Percentiles rank a stretch among this genome's conserved stretches.
phyloP scores from a whole-genome alignment of 1,284 basidiomycete genomes.

The Naganishia cerealis region DNA sequence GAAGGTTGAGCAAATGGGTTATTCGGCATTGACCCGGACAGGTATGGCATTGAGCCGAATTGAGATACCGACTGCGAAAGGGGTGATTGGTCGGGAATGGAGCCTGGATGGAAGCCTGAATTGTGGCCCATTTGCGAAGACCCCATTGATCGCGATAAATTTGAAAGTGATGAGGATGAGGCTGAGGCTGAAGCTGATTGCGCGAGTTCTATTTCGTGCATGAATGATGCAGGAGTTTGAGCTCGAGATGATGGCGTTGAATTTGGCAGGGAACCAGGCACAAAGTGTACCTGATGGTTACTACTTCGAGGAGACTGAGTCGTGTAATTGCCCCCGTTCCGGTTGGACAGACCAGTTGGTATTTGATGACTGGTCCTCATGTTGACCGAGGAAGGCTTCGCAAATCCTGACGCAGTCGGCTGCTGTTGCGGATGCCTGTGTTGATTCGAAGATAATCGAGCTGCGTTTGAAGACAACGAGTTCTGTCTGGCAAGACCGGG shows the following conservation, averaged over 20 bases:
- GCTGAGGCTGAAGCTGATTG: constrained; percentile 14
- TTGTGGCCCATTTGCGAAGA: constrained; percentile 16
- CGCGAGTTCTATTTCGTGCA: constrained; percentile 11
- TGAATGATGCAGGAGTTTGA: constrained; percentile 11
- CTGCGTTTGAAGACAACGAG: neutral
- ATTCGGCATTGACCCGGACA: constrained; percentile 10
- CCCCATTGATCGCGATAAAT: constrained; percentile 3
- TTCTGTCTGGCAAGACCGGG: neutral
- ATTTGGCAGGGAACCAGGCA: constrained; percentile 19
- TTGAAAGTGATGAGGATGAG: constrained; percentile 4
- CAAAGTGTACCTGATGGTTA: constrained; percentile 19
- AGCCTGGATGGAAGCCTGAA: constrained; percentile 5
- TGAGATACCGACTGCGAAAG: constrained; percentile 22
- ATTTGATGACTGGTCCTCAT: constrained; percentile 2
- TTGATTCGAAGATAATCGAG: neutral
- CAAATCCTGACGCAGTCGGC: neutral
- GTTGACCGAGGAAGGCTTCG: constrained; percentile 1
- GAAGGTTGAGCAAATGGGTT: constrained; percentile 28
- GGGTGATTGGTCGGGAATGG: constrained; percentile 11
- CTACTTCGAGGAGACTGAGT: constrained; percentile 12
- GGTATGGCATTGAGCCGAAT: constrained; percentile 1
- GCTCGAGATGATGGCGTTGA: constrained; percentile 20
- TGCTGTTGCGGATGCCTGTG: neutral
- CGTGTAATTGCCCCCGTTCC: neutral
- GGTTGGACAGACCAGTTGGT: neutral